Conservation (phyloP, 192 early-diverging fungal genomes). For the Umbelopsis isabellina region DNA sequence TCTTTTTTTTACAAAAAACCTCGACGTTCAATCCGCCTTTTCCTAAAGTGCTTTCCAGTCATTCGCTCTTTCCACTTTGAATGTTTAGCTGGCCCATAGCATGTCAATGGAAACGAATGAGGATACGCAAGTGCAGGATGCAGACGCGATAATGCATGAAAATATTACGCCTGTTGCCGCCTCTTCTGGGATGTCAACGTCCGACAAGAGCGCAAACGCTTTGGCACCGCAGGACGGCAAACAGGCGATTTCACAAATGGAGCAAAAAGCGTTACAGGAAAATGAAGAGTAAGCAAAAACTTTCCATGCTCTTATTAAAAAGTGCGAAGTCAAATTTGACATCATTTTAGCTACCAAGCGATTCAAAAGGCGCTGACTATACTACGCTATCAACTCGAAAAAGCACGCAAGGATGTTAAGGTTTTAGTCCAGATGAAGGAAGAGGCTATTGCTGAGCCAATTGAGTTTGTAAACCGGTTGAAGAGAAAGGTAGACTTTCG, state of each 20-base stretch:
- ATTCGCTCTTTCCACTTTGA: slow-evolving; percentile 1
- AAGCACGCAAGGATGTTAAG: slow-evolving; percentile 46
- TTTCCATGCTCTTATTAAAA: not conserved
- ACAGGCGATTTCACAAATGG: not conserved
- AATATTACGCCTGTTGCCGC: not conserved
- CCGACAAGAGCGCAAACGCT: not conserved
- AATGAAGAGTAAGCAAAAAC: slow-evolving; percentile 5
- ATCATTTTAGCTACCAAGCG: slow-evolving; percentile 33
- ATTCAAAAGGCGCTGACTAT: slow-evolving; percentile 30
- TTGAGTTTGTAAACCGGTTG: slow-evolving; percentile 44
- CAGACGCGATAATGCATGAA: not conserved
- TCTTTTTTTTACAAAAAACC: slow-evolving; percentile 4
- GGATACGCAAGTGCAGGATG: slow-evolving; percentile 1
- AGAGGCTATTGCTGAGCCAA: slow-evolving; percentile 45
- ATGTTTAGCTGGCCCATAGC: slow-evolving; percentile 4
- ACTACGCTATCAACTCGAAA: slow-evolving; percentile 41
- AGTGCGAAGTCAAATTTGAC: not conserved
- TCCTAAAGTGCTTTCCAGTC: not conserved
- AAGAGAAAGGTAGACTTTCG: slow-evolving; percentile 39
- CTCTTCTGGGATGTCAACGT: not conserved
- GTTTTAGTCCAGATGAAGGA: slow-evolving; percentile 45
- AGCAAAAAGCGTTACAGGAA: not conserved
- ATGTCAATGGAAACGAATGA: slow-evolving; percentile 19
- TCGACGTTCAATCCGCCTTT: not conserved
- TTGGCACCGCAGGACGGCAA: not conserved